Evolutionary conservation across 257 asterid genomes (phyloP), one percentile per base, ranked within the genome.

Genomic region (Solanum chilense): DNA sequence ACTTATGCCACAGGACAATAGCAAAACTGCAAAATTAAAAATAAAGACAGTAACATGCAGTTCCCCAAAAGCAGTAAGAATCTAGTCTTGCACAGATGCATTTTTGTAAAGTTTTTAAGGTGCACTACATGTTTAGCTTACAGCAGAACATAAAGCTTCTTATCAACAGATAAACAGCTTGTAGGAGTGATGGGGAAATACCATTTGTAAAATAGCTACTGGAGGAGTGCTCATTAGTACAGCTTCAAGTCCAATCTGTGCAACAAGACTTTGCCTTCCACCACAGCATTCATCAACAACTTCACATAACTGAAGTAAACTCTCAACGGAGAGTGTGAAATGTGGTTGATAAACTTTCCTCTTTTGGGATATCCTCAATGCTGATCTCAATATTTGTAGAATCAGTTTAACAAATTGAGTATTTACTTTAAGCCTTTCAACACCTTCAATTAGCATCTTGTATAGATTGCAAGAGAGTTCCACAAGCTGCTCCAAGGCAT

Each of bases 401-500:
- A 94, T 90, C 83, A 93, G 92, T 88, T 87, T 88, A 86, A 92
- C 84, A 42, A 91, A 23, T 33, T 77, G 52, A 82, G 88, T 89
- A 71, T 93, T 92, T 77, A 90, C 91, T 88, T 89, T 91, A 20
- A 88, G 74, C 69, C 89, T 78, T 82, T 90, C 92, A 85, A 85
- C 88, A 70, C 88, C 88, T 86, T 89, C 89, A 81, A 93, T 92
- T 85, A 96, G 90, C 90, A 96, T 90, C 90, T 89, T 89, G 93
- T 88, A 92, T 70, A 95, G 49, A 92, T 91, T 95, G 81, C 89
- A 88, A 31, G 97, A 92, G 90, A 96, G 94, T 88, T 95, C 98
- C 74, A 97, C 90, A 89, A 96, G 97, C 91, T 94, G 98, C 93
- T 94, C 99, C 90, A 94, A 87, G 35, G 97, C 98, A 91, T 89